A percentile compares a stretch with the other conserved stretches of the same genome.
Evolutionary conservation across 139 green algal species (phyloP).

Genomic region (Coelastrella sp.): DNA sequence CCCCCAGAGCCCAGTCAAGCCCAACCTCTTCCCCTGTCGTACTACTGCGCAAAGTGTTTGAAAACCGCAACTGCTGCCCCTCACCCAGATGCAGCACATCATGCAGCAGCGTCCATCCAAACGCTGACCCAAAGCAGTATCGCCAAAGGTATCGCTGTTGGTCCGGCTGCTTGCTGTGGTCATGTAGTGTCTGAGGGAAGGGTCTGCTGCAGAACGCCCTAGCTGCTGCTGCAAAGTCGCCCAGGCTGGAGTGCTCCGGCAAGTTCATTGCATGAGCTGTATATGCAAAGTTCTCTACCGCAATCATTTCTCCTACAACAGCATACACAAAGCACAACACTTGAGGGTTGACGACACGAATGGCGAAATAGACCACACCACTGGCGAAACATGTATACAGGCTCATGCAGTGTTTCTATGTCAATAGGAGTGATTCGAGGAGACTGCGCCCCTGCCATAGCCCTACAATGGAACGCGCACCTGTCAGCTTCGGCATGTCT

Average conservation of each 20-base stretch:
- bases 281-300: constrained; percentile 67
- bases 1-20: constrained; percentile 49
- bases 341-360: too few species aligned
- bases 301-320: constrained; percentile 1
- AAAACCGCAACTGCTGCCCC: constrained; percentile 56
- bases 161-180: background rate
- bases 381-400: background rate
- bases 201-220: constrained; percentile 49
- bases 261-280: constrained; percentile 42
- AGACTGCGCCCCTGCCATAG: background rate
- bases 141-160: constrained; percentile 55
- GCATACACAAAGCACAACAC: background rate
- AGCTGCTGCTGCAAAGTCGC: constrained; percentile 38
- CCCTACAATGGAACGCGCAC: background rate
- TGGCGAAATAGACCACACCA: too few species aligned
- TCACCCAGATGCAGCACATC: constrained; percentile 56
- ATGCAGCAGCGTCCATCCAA: constrained; percentile 64
- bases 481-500: constrained; percentile 37
- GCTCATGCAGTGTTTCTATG: background rate
- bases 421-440: too few species aligned
- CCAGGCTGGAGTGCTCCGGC: constrained; percentile 31
- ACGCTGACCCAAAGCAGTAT: constrained; percentile 73
- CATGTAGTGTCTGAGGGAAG: constrained; percentile 47
- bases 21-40: constrained; percentile 12
- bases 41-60: constrained; percentile 54